Conservation (phyloP, 768 basidiomycete species). For the Ramaria sp. region DNA sequence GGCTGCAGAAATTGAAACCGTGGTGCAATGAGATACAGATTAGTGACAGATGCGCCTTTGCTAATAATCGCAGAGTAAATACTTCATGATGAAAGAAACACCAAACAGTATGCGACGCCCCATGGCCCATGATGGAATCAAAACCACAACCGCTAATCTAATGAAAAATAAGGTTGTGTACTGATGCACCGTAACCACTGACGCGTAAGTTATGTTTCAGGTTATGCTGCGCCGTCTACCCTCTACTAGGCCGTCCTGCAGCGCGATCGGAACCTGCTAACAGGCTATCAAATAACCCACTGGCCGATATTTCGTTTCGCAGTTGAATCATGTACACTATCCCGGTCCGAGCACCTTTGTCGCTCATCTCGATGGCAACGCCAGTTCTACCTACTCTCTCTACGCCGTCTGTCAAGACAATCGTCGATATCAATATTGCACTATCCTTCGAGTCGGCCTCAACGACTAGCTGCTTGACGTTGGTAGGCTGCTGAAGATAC, state of each 20-base stretch:
- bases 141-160: no score
- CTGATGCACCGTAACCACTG: background rate
- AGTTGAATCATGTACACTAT: slow-evolving; percentile 97
- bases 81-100: background rate
- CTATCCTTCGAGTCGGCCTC: slow-evolving; percentile 72
- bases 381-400: slow-evolving; percentile 99
- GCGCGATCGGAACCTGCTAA: slow-evolving; percentile 79
- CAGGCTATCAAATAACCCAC: slow-evolving; percentile 76
- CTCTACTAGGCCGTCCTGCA: slow-evolving; percentile 6
- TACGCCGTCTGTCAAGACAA: slow-evolving; percentile 91
- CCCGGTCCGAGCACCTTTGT: slow-evolving; percentile 84
- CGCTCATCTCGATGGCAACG: slow-evolving; percentile 90
- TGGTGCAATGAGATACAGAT: background rate
- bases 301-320: slow-evolving; percentile 78
- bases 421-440: slow-evolving; percentile 82
- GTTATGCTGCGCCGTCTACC: background rate
- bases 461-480: slow-evolving; percentile 93
- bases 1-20: slow-evolving; percentile 42
- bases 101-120: no score
- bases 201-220: background rate
- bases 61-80: background rate
- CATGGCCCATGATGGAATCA: no score
- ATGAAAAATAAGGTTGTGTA: no score
- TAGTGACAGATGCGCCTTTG: background rate
- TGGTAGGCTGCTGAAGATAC: slow-evolving; percentile 75